These are phyloP conservation scores for Hibiscus mutabilis DNA, from an alignment of 345 rosid species.

Conservation along the genomic window DNA sequence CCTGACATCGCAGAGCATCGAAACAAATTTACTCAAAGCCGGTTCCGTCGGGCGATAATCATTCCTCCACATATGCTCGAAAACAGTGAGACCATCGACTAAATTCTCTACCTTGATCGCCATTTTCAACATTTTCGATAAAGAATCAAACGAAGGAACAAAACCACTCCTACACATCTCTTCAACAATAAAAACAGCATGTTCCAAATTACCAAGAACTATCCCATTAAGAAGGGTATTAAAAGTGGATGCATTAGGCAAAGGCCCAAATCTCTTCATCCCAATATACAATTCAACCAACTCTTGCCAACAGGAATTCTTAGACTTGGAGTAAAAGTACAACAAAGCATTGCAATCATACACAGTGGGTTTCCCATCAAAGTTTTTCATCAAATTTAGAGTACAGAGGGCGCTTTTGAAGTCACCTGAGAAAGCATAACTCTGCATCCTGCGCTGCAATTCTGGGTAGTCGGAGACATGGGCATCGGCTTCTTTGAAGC, in stretches of 20 bases:
- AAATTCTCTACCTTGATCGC: conserved; percentile 13
- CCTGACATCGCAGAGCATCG: conserved; percentile 19
- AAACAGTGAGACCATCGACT: conserved; percentile 17
- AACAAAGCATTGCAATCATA: conserved; percentile 31
- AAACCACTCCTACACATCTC: conserved; percentile 27
- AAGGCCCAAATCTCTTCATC: conserved; percentile 30
- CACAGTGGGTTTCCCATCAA: conserved; percentile 25
- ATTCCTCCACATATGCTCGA: conserved; percentile 25
- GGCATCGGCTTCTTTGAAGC: background rate
- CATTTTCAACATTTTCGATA: conserved; percentile 22
- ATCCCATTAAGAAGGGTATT: conserved; percentile 27
- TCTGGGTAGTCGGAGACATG: conserved; percentile 12
- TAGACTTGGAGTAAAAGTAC: conserved; percentile 21
- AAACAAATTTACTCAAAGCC: conserved; percentile 20
- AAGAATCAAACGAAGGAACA: conserved; percentile 23
- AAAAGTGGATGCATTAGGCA: conserved; percentile 29
- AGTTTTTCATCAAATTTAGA: conserved; percentile 21
- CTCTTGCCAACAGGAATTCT: conserved; percentile 3
- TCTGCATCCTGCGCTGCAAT: conserved; percentile 21
- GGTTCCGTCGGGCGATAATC: conserved; percentile 23
- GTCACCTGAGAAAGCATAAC: conserved; percentile 27
- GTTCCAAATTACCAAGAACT: conserved; percentile 17
- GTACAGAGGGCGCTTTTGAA: conserved; percentile 20
- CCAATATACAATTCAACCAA: conserved; percentile 19
- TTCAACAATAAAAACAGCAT: conserved; percentile 16